phyloP scores from a whole-genome alignment of 1,284 basidiomycete species.

The Pseudozyma thailandica region DNA sequence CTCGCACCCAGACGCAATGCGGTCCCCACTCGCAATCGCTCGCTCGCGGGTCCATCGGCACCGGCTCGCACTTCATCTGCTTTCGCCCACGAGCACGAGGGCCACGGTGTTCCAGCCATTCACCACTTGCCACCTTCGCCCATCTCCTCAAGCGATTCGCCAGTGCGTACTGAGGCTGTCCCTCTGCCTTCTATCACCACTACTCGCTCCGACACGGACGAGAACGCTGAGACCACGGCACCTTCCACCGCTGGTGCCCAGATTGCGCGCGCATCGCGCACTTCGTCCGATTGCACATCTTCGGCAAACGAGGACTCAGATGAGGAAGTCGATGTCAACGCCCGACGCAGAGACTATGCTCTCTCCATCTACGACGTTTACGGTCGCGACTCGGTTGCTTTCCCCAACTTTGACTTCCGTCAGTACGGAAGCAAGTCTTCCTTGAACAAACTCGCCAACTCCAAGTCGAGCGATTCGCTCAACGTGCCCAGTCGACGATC shows the following conservation, averaged over 20 bases:
- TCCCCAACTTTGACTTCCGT: constrained; percentile 61
- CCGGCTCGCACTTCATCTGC: constrained; percentile 37
- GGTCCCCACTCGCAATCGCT: constrained; percentile 16
- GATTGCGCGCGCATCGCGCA: constrained; percentile 29
- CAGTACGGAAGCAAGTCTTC: constrained; percentile 46
- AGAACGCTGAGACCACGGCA: constrained; percentile 7
- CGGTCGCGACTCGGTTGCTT: constrained; percentile 63
- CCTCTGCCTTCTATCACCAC: constrained; percentile 31
- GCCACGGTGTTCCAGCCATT: constrained; percentile 25
- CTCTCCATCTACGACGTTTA: constrained; percentile 65
- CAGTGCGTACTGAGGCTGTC: constrained; percentile 19
- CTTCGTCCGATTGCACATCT: constrained; percentile 46
- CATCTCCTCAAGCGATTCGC: constrained; percentile 57
- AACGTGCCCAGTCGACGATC: constrained; percentile 26
- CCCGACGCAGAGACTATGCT: constrained; percentile 53
- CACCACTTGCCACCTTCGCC: constrained; percentile 56
- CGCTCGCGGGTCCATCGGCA: constrained; percentile 22
- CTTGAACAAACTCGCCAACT: constrained; percentile 35
- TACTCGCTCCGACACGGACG: constrained; percentile 12
- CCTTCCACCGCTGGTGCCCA: constrained; percentile 19
- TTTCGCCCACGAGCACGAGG: constrained; percentile 16
- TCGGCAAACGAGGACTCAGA: constrained; percentile 57
- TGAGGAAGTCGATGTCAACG: constrained; percentile 40
- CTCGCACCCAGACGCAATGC: constrained; percentile 4
- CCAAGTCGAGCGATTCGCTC: constrained; percentile 43